Base-by-base conservation (phyloP, 2,329 filamentous ascomycete genomes). In the Trichoderma koningiopsis region DNA sequence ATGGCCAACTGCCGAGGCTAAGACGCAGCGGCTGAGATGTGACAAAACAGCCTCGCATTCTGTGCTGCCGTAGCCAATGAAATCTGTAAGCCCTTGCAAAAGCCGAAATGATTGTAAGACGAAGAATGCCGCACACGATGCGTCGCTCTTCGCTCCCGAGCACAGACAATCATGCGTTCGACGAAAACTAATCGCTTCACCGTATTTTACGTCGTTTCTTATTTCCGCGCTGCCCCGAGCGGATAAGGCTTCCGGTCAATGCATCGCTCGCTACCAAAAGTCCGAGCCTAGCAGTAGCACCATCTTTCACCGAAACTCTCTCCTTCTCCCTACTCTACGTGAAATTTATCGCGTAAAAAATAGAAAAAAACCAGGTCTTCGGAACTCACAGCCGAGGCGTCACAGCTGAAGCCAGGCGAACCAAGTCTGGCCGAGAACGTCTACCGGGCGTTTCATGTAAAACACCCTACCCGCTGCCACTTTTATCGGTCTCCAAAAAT, bases 361-460 rank as follows among this genome's bases (percentile, higher is more conserved):
- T 13, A 13, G 3, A 6, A 8, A n/a, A 2, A 14, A 65, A 57
- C 24, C 29, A 24, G 43, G 60, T 27, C 47, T 19, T 24, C 60
- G 60, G 60, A 63, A 53, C 43, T 14, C 43, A 33, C 43, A 63
- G 60, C 60, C 60, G 47, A 53, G 31, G 52, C 24, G 35, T 65
- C 35, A 57, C 33, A 57, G 62, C 62, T 56, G 33, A 55, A 33
- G 52, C 27, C 16, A 31, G 53, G 27, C 19, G 27, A 37, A 31
- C n/a, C 24, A 47, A 65, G 35, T 57, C 33, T 55, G 24, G 62
- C 52, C 37, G 53, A 57, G 52, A 47, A 22, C 47, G 22, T 24
- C 27, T 55, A 14, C 35, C 16, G 24, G 29, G 33, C 29, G 62
- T 57, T 65, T 57, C 52, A 57, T 31, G 19, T 57, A 47, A 43